These are phyloP conservation scores for Xerocomus spinulosus DNA, from an alignment of 768 basidiomycete genomes.

Conservation along the genomic window DNA sequence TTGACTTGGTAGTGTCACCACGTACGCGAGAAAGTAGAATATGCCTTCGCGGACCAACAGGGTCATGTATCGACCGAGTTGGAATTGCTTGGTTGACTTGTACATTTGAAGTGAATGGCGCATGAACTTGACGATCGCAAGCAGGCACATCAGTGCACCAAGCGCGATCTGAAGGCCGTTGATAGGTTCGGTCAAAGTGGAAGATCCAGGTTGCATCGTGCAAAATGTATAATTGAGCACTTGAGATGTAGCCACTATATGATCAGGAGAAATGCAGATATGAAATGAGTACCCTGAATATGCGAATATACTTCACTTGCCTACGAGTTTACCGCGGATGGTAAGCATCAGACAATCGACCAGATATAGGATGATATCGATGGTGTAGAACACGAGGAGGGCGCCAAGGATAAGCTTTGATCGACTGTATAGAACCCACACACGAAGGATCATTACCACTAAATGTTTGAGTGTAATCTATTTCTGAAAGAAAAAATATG, in stretches of 20 bases:
- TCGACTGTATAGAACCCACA: constrained; percentile 1
- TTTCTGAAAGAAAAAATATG: background rate
- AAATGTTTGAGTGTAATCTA: background rate
- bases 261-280: background rate
- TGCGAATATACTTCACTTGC: background rate
- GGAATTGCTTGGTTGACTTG: background rate
- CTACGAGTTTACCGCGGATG: background rate
- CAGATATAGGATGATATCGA: background rate
- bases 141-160: background rate
- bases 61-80: background rate
- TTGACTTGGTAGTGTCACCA: too few species aligned
- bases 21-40: constrained; percentile 2
- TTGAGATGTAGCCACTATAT: background rate
- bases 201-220: background rate
- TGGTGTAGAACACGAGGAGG: background rate
- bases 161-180: background rate
- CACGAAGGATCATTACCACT: constrained; percentile 3
- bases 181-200: background rate
- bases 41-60: background rate
- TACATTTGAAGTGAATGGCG: background rate
- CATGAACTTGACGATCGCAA: background rate
- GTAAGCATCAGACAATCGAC: background rate
- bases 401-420: background rate
- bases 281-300: background rate
- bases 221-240: background rate